phyloP scores from a whole-genome alignment of 2,329 filamentous ascomycete genomes.

The Sporothrix sp. region DNA sequence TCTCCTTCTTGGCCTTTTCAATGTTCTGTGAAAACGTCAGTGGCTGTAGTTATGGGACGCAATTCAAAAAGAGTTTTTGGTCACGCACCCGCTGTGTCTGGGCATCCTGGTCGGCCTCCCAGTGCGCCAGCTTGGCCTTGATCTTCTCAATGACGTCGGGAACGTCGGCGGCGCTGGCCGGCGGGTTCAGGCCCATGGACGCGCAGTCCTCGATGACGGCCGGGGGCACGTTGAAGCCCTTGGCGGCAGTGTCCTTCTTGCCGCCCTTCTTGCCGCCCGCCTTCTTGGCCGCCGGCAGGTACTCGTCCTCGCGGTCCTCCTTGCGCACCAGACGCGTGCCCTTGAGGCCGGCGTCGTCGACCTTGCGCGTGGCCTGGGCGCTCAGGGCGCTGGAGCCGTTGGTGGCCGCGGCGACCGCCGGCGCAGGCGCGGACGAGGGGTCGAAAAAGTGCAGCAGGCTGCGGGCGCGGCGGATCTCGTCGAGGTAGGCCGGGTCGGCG shows the following conservation, averaged over 20 bases:
- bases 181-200: conserved; percentile 76
- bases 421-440: conserved; percentile 47
- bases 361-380: conserved; percentile 69
- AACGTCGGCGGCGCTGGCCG: conserved; percentile 76
- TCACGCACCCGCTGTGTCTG: conserved; percentile 80
- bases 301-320: conserved; percentile 76
- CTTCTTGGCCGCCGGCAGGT: conserved; percentile 70
- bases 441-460: conserved; percentile 87
- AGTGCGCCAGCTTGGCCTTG: conserved; percentile 80
- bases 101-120: conserved; percentile 80
- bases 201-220: conserved; percentile 85
- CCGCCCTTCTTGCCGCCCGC: conserved; percentile 71
- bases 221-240: conserved; percentile 72
- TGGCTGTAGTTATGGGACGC: conserved; percentile 21
- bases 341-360: conserved; percentile 77
- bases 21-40: conserved; percentile 62
- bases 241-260: conserved; percentile 34
- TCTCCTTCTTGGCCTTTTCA: conserved; percentile 91
- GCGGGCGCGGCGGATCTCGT: conserved; percentile 85
- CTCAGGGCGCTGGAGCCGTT: conserved; percentile 60
- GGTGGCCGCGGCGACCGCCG: conserved; percentile 44
- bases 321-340: conserved; percentile 77
- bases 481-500: conserved; percentile 76
- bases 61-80: neutral
- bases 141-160: conserved; percentile 75